Conservation (phyloP, 2,329 filamentous ascomycete species). For the Claviceps capensis region DNA sequence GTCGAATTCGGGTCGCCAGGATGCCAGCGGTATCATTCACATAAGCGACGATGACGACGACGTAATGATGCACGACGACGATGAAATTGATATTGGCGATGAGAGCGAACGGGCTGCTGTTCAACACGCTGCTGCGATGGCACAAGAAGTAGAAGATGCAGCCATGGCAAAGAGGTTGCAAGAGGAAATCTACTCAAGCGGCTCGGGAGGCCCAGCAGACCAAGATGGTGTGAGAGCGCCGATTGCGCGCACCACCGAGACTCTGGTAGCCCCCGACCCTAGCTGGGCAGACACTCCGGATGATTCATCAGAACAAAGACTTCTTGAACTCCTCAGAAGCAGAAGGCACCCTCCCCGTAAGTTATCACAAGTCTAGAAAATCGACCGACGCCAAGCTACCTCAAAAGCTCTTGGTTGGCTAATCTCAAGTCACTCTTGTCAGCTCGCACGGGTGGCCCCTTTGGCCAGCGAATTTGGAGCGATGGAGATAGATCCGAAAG, state of each 20-base stretch:
- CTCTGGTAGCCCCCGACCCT: constrained; percentile 58
- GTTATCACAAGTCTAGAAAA: constrained; percentile 5
- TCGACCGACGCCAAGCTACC: too few species aligned
- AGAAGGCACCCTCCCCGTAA: constrained; percentile 22
- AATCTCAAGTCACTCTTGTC: neutral
- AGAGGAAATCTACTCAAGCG: constrained; percentile 68
- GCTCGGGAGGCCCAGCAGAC: constrained; percentile 26
- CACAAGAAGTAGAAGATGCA: constrained; percentile 73
- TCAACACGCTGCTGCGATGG: constrained; percentile 27
- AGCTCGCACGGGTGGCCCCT: constrained; percentile 18
- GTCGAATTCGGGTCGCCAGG: constrained; percentile 18
- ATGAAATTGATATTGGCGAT: constrained; percentile 17
- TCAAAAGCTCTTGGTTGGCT: neutral
- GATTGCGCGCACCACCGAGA: constrained; percentile 83
- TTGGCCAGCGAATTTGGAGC: constrained; percentile 27
- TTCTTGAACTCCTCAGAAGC: constrained; percentile 51
- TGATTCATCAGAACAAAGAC: constrained; percentile 42
- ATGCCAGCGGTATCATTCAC: constrained; percentile 39
- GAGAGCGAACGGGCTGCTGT: constrained; percentile 27
- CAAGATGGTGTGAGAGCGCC: constrained; percentile 67
- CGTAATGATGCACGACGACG: constrained; percentile 24
- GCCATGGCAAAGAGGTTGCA: constrained; percentile 86
- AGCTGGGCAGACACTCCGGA: constrained; percentile 29
- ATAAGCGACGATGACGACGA: constrained; percentile 63
- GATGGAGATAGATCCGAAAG: constrained; percentile 11